Conservation (phyloP, 2,329 filamentous ascomycete species). For the Trichoderma sp. region DNA sequence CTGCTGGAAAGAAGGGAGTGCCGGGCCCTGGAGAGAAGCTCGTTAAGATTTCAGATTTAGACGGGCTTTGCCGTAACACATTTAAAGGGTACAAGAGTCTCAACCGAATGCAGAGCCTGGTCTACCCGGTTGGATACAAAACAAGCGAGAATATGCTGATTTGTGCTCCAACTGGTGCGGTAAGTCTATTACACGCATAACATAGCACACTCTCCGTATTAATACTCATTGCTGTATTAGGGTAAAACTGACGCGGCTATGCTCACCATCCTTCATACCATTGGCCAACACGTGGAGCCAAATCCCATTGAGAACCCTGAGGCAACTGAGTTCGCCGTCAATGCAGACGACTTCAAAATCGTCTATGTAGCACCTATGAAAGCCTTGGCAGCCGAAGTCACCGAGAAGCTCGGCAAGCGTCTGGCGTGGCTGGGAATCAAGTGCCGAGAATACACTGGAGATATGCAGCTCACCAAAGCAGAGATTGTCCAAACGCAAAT, state of each 20-base stretch:
- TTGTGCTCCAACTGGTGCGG: constrained; percentile 92
- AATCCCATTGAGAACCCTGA: constrained; percentile 74
- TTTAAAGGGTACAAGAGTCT: constrained; percentile 92
- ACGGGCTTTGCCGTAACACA: constrained; percentile 85
- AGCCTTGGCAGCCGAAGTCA: constrained; percentile 92
- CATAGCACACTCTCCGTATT: not conserved
- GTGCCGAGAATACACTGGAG: constrained; percentile 91
- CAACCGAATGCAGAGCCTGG: constrained; percentile 97
- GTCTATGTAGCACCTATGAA: constrained; percentile 99
- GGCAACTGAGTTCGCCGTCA: constrained; percentile 78
- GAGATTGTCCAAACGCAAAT: constrained; percentile 97
- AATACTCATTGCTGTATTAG: constrained; percentile 34
- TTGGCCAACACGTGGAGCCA: constrained; percentile 81
- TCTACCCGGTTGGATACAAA: constrained; percentile 92
- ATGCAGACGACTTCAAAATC: constrained; percentile 90
- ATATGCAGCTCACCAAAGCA: constrained; percentile 97
- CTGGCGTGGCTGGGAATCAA: constrained; percentile 91
- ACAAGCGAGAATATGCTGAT: constrained; percentile 99
- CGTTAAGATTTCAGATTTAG: constrained; percentile 77
- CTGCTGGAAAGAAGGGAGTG: constrained; percentile 76
- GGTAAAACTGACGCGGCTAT: constrained; percentile 99
- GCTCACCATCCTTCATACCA: constrained; percentile 89
- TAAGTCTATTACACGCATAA: constrained; percentile 41
- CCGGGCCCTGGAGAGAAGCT: constrained; percentile 73
- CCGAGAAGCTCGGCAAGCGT: constrained; percentile 87